Percentiles rank a stretch among this genome's conserved stretches.
phyloP scores from a whole-genome alignment of 805 yeast genomes.

The Pichia ethanolica region DNA sequence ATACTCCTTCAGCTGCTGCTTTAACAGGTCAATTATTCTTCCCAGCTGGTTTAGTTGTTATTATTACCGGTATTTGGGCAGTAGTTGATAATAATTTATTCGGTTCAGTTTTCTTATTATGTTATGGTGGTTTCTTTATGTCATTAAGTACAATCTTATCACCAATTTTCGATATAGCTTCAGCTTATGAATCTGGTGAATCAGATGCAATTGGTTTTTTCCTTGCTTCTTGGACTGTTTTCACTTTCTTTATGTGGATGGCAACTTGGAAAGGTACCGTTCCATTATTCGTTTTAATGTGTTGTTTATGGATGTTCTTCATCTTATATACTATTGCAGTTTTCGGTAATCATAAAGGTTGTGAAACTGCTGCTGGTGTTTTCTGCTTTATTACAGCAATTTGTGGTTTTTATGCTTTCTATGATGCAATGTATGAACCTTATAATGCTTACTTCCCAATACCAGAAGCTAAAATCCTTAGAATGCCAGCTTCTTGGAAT shows the following conservation, averaged over 20 bases:
- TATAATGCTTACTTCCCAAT: constrained; percentile 17
- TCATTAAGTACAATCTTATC: constrained; percentile 36
- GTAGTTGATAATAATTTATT: constrained; percentile 39
- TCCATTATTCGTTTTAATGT: constrained; percentile 30
- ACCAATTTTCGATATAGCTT: constrained; percentile 35
- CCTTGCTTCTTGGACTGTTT: constrained; percentile 41
- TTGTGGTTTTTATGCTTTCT: constrained; percentile 37
- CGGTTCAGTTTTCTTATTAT: constrained; percentile 39
- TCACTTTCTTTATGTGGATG: constrained; percentile 36
- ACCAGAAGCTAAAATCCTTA: constrained; percentile 19
- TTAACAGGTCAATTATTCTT: constrained; percentile 38
- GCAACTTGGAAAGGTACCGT: constrained; percentile 38
- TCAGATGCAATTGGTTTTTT: constrained; percentile 38
- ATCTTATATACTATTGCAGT: constrained; percentile 33
- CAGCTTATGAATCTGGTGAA: constrained; percentile 31
- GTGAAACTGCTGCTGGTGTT: constrained; percentile 35
- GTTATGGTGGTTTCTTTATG: constrained; percentile 44
- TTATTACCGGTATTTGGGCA: constrained; percentile 46
- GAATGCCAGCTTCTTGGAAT: constrained; percentile 24
- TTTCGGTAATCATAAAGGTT: constrained; percentile 27
- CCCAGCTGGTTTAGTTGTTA: constrained; percentile 42
- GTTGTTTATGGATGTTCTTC: constrained; percentile 35
- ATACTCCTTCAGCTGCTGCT: constrained; percentile 35
- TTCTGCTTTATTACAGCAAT: constrained; percentile 33
- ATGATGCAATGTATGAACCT: constrained; percentile 29